A percentile compares a stretch with the other conserved stretches of the same genome.
Evolutionary conservation across 495 filamentous ascomycete genomes (phyloP).

Genomic region (Lindgomyces ingoldianus): DNA sequence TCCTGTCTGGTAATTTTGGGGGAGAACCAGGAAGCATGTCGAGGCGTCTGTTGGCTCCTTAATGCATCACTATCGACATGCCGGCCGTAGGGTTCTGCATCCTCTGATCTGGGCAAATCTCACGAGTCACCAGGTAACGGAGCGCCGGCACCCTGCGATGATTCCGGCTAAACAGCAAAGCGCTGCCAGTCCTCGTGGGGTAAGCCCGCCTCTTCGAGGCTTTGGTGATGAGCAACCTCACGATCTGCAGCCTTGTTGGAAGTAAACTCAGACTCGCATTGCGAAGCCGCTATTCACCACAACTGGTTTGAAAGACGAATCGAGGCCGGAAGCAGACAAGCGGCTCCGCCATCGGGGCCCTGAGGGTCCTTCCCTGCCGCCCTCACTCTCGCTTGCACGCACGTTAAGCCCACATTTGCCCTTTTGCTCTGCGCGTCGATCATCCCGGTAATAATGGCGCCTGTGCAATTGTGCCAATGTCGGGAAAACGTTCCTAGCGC

Average conservation of each 20-base stretch:
- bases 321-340: background rate
- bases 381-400: constrained; percentile 29
- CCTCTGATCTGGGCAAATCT: constrained; percentile 31
- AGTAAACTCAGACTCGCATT: background rate
- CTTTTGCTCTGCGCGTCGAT: constrained; percentile 12
- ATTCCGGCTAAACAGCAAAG: constrained; percentile 28
- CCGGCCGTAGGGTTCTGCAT: constrained; percentile 33
- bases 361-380: constrained; percentile 3
- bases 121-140: constrained; percentile 29
- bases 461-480: too few species aligned
- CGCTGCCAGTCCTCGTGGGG: constrained; percentile 1
- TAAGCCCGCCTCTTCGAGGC: too few species aligned
- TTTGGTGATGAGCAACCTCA: too few species aligned
- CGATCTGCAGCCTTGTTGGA: constrained; percentile 34
- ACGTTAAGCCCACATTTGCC: constrained; percentile 5
- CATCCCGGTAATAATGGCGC: constrained; percentile 20
- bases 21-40: background rate
- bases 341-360: constrained; percentile 6
- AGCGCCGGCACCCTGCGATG: constrained; percentile 18
- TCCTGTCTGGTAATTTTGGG: constrained; percentile 11
- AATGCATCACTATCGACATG: constrained; percentile 24
- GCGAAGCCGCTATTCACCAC: background rate
- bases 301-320: background rate
- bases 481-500: background rate
- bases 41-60: constrained; percentile 21